Base-by-base conservation (phyloP, 2,329 filamentous ascomycete species). In the Ciborinia camelliae region DNA sequence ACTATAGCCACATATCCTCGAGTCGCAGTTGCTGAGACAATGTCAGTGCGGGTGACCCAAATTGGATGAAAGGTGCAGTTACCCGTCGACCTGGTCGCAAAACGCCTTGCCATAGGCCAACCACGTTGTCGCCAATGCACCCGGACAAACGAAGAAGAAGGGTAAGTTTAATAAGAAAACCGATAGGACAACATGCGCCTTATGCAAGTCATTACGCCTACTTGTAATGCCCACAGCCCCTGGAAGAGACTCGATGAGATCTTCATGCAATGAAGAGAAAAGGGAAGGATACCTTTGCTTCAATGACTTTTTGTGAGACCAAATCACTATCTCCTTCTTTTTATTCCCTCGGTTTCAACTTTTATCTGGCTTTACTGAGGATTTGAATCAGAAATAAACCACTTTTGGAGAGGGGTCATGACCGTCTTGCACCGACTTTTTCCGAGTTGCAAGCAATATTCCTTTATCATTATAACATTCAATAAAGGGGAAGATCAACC, bases 101-200 rank as follows among this genome's bases (percentile, higher is more conserved):
- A 63, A 64, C 68, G 58, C 70, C 58, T 66, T 63, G 59, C 54
- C 41, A 67, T 70, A 68, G 65, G 69, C 61, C 70, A 72, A 71
- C 70, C 71, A 74, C 69, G 69, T 71, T 73, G 65, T 73, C 71
- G 68, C 62, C 67, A 66, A 70, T 68, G 67, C 66, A 70, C 45
- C 48, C 67, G 52, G 58, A 69, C 71, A 73, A 73, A 74, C 73
- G 71, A 62, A 71, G 67, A 57, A 68, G 65, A 63, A 64, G 43
- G 57, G 47, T 67, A 43, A 51, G 53, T 54, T 37, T 58, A 59
- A 50, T 61, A 41, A 47, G 52, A 37, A 32, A n/a, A 43, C 55
- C 65, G 62, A 71, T 71, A 71, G 70, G 69, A 53, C 66, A 51
- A 54, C 23, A 61, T 67, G 66, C 65, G 68, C 66, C 65, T 66